Percentiles rank a stretch among this genome's conserved stretches.
phyloP scores from a whole-genome alignment of 257 asterid genomes.

The Nicotiana undulata region DNA sequence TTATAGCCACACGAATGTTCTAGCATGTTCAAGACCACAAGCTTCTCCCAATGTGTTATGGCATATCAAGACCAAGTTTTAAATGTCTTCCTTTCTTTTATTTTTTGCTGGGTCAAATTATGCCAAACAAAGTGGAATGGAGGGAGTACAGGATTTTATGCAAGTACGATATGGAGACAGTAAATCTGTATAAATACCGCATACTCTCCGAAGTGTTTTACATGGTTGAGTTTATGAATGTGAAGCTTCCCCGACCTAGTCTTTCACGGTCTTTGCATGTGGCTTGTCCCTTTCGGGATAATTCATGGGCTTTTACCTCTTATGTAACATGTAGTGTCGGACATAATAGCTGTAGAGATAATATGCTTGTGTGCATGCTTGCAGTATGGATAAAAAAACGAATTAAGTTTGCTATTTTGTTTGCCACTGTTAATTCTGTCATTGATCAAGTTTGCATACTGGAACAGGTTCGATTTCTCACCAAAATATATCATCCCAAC shows the following conservation, averaged over 20 bases:
- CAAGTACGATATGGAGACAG: background rate
- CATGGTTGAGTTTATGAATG: background rate
- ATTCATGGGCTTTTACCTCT: background rate
- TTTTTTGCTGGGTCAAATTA: too few species aligned
- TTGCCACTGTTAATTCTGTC: background rate
- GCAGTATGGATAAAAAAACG: background rate
- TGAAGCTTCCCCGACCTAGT: background rate
- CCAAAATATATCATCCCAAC: conserved; percentile 98
- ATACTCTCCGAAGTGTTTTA: background rate
- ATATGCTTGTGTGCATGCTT: background rate
- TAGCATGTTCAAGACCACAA: too few species aligned
- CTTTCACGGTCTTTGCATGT: background rate
- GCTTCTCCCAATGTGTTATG: too few species aligned
- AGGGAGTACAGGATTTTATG: background rate
- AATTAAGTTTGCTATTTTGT: background rate
- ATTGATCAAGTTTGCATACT: background rate
- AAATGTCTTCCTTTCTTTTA: too few species aligned
- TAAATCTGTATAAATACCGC: background rate
- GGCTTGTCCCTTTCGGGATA: background rate
- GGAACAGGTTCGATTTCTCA: conserved; percentile 91
- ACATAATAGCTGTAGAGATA: background rate
- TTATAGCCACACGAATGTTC: too few species aligned
- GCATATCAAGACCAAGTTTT: too few species aligned
- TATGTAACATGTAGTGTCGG: background rate
- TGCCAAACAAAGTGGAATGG: too few species aligned